phyloP scores from a whole-genome alignment of 257 asterid genomes.

The Nicotiana benthamiana region DNA sequence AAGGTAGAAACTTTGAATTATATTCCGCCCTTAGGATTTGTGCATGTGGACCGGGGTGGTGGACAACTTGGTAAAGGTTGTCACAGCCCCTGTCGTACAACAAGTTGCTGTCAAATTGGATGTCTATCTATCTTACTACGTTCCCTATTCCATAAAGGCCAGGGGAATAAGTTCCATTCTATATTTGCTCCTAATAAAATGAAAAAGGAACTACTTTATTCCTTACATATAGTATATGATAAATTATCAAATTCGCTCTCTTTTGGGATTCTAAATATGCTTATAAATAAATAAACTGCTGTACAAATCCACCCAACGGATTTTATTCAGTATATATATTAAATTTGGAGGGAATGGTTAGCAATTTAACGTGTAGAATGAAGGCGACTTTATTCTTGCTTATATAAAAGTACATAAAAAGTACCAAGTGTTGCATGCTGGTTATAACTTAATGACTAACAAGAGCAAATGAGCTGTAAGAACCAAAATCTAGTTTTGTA shows the following conservation, averaged over 20 bases:
- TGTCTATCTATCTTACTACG: neutral
- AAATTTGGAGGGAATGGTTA: neutral
- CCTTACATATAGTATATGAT: neutral
- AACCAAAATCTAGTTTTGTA: no score
- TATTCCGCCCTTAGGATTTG: no score
- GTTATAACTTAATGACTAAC: neutral
- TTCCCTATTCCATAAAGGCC: no score
- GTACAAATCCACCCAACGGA: neutral
- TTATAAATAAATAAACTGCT: neutral
- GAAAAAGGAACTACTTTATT: neutral
- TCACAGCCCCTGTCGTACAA: neutral
- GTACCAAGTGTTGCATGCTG: neutral
- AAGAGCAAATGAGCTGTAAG: no score
- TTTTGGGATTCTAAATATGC: neutral
- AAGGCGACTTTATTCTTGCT: neutral
- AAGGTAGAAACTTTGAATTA: no score
- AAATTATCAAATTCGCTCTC: neutral
- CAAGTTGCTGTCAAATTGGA: neutral
- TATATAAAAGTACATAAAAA: neutral
- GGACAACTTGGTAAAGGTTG: no score
- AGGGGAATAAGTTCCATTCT: no score
- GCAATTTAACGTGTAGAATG: neutral
- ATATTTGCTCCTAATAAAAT: neutral
- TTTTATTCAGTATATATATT: no score
- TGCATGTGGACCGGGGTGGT: no score